Base-by-base conservation (phyloP, 2,329 filamentous ascomycete species). In the Fusarium sp. region DNA sequence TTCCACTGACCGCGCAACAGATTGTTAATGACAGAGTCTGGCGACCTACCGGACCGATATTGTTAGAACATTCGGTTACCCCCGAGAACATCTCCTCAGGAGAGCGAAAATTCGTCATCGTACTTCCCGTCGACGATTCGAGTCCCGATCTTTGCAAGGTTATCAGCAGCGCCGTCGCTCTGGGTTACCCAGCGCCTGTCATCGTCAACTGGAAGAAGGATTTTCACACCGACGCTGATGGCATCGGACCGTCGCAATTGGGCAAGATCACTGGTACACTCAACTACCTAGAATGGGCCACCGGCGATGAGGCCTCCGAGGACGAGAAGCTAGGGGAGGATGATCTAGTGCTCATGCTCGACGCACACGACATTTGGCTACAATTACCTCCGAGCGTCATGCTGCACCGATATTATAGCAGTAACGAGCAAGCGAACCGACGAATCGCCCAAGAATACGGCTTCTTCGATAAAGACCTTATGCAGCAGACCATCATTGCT, bases 321-420 rank as follows among this genome's bases (percentile, higher is more conserved):
- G 58, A 63, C 18, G 71, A 75, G 14, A 65, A 33, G 39, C 54
- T 75, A 2, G 63, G 54, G 8, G 70, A 76, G n/a, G 54, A 78
- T 17, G 76, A 77, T 24, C 34, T 77, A 15, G 62, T 76, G 9
- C 49, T 78, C 8, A 74, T 77, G 55, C 65, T 78, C 17, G 76
- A 77, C 40, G 76, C 75, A n/a, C 74, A 76, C 44, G 76, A 77
- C 36, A 61, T 77, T n/a, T 77, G 76, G 76, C 58, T 77, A 14
- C 76, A 77, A 49, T 59, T 77, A 1, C 76, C 76, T 2, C 74
- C 75, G 1, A 72, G 68, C n/a, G 71, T 77, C 4, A 66, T 77
- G 28, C 54, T 77, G 18, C 51, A 74, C 15, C 76, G 76, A 52
- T 77, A 75, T 28, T 74, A 63, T 24, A 63, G 52, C 20, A 61